Conservation (phyloP, 1,139 yeast genomes). For the Geotrichum reessii region DNA sequence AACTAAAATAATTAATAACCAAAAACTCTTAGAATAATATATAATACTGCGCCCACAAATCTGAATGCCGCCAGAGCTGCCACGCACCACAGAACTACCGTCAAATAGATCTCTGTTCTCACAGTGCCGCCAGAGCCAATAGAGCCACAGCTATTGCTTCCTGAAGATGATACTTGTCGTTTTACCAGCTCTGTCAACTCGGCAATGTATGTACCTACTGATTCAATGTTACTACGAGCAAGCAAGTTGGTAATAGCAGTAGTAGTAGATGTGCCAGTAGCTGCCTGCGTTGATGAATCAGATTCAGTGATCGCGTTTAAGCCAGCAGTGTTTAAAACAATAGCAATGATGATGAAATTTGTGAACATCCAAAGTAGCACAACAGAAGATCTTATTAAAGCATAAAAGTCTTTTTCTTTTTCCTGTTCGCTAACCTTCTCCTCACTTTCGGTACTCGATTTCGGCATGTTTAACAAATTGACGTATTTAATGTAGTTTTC, state of each 20-base stretch:
- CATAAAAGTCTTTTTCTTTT: slow-evolving; percentile 57
- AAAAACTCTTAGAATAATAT: slow-evolving; percentile 31
- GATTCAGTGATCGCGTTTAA: slow-evolving; percentile 30
- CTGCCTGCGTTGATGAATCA: neutral
- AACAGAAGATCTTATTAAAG: slow-evolving; percentile 68
- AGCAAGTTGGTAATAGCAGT: slow-evolving; percentile 1
- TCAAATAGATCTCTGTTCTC: slow-evolving; percentile 47
- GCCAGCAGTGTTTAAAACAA: slow-evolving; percentile 68
- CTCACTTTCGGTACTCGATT: slow-evolving; percentile 22
- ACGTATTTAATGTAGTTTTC: slow-evolving; percentile 46
- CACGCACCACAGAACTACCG: slow-evolving; percentile 73
- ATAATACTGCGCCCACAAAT: slow-evolving; percentile 46
- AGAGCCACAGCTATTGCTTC: slow-evolving; percentile 23
- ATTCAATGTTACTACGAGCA: slow-evolving; percentile 11
- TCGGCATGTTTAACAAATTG: slow-evolving; percentile 24
- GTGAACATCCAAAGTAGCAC: slow-evolving; percentile 72
- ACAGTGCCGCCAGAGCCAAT: slow-evolving; percentile 27
- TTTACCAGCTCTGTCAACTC: slow-evolving; percentile 10
- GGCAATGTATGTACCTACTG: slow-evolving; percentile 4
- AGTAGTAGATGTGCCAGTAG: neutral
- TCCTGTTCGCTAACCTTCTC: slow-evolving; percentile 23
- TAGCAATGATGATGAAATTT: slow-evolving; percentile 58
- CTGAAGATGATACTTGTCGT: slow-evolving; percentile 11
- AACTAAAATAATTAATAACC: slow-evolving; percentile 20
- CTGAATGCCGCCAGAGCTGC: slow-evolving; percentile 70